Evolutionary conservation across 306 rosid species (phyloP).

Genomic region (Ziziphus jujuba): DNA sequence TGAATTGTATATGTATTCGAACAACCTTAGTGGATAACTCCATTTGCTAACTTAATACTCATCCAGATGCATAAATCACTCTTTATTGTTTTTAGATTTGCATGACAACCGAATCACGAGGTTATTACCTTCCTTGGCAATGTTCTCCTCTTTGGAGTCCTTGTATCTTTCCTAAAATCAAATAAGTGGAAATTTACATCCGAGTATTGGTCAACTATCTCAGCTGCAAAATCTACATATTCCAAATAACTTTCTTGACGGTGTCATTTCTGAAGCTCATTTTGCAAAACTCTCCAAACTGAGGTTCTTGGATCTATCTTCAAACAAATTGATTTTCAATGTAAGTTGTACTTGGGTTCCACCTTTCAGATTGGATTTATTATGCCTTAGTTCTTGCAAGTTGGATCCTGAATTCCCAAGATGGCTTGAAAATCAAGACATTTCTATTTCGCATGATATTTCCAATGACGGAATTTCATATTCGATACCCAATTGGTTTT

Average conservation of each 20-base stretch:
- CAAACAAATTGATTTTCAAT: not conserved
- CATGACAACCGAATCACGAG: not conserved
- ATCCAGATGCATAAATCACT: not conserved
- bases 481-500: not conserved
- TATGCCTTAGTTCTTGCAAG: not conserved
- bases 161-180: not conserved
- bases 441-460: not conserved
- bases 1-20: rapidly evolving
- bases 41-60: not conserved
- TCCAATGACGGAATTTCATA: not conserved
- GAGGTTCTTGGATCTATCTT: rapidly evolving
- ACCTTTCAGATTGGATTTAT: not conserved
- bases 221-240: not conserved
- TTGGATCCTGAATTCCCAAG: conserved; percentile 7
- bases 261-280: not conserved
- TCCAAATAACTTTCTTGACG: not conserved
- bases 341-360: not conserved
- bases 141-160: not conserved
- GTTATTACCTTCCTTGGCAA: conserved; percentile 10
- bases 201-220: not conserved
- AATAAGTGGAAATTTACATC: conserved; percentile 6
- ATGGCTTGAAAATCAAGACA: conserved; percentile 18
- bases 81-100: not conserved
- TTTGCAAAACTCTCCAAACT: not conserved
- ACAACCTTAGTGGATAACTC: not conserved